Percentiles rank a stretch among this genome's conserved stretches.
Evolutionary conservation across 495 filamentous ascomycete species (phyloP).

Genomic region (Neurospora terricola): DNA sequence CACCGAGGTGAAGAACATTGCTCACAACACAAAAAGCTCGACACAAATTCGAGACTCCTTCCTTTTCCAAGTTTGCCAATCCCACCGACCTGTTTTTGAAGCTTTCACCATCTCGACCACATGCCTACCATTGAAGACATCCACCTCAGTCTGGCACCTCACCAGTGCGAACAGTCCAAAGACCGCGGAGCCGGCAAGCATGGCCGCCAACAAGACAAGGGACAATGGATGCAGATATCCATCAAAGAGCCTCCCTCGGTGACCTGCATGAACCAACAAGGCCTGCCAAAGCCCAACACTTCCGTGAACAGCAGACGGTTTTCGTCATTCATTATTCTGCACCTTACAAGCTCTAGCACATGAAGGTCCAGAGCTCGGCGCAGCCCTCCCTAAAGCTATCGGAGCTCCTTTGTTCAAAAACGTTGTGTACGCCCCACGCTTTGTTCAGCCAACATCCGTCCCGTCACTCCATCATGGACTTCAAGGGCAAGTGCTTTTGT

Average conservation of each 20-base stretch:
- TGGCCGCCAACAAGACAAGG: not conserved
- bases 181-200: not conserved
- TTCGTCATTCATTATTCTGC: not conserved
- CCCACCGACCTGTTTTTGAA: not conserved
- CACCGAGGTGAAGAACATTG: not conserved
- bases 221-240: not conserved
- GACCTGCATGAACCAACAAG: not conserved
- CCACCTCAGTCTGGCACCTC: not conserved
- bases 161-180: not conserved
- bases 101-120: not conserved
- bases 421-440: not conserved
- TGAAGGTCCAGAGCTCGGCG: not conserved
- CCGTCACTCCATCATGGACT: not conserved
- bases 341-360: not conserved
- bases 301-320: not conserved
- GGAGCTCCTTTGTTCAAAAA: not conserved
- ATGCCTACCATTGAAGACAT: not conserved
- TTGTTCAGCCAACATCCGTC: not conserved
- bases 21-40: not conserved
- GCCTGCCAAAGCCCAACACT: not conserved
- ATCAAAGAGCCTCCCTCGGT: not conserved
- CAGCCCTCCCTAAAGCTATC: not conserved
- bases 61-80: not conserved
- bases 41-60: not conserved
- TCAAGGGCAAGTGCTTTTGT: not conserved